A percentile compares a stretch with the other conserved stretches of the same genome.
These are phyloP conservation scores for Kluyveromyces siamensis DNA, from an alignment of 805 yeast species.

Conservation along the genomic window DNA sequence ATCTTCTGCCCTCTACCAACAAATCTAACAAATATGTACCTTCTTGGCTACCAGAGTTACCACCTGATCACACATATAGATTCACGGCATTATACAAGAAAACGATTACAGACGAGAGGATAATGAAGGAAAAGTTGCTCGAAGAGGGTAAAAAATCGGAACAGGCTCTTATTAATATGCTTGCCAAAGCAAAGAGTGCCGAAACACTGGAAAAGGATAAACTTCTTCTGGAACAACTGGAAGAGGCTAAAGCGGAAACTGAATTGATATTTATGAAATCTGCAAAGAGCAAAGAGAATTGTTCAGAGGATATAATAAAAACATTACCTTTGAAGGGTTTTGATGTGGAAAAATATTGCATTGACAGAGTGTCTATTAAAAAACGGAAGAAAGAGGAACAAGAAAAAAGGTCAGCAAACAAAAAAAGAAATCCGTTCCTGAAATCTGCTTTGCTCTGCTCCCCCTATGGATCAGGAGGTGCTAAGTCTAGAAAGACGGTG, in stretches of 20 bases:
- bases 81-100: slow-evolving; percentile 62
- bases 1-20: slow-evolving; percentile 46
- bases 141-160: slow-evolving; percentile 79
- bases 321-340: slow-evolving; percentile 25
- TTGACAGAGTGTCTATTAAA: slow-evolving; percentile 34
- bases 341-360: slow-evolving; percentile 52
- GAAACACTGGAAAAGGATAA: slow-evolving; percentile 3
- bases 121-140: slow-evolving; percentile 61
- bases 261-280: slow-evolving; percentile 1
- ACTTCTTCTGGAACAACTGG: slow-evolving; percentile 1
- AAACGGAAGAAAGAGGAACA: slow-evolving; percentile 24
- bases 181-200: slow-evolving; percentile 4
- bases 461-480: slow-evolving; percentile 3
- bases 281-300: slow-evolving; percentile 1
- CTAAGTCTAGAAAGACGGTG: slow-evolving; percentile 3
- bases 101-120: slow-evolving; percentile 58
- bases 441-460: slow-evolving; percentile 12
- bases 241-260: slow-evolving; percentile 6
- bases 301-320: slow-evolving; percentile 8
- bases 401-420: slow-evolving; percentile 15
- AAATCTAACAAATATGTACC: slow-evolving; percentile 45
- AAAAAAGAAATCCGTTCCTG: slow-evolving; percentile 22
- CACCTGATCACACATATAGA: slow-evolving; percentile 89
- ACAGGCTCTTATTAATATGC: slow-evolving; percentile 43
- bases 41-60: slow-evolving; percentile 74